Base-by-base conservation (phyloP, 2,329 filamentous ascomycete genomes). In the Trichoderma endophyticum region DNA sequence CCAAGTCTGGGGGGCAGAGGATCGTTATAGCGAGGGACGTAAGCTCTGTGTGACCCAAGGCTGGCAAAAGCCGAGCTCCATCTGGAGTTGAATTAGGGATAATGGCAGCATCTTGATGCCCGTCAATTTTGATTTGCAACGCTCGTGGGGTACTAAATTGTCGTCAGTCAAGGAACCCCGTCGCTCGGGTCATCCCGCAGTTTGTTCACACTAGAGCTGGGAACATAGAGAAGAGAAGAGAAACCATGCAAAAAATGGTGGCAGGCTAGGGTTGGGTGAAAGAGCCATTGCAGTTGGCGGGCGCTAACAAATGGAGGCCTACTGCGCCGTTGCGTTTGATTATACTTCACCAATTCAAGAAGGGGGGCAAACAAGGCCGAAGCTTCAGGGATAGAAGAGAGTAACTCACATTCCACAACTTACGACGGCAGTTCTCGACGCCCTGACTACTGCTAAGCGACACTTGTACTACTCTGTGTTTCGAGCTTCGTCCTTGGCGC, bases 131-230 rank as follows among this genome's bases (percentile, higher is more conserved):
- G 28, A 24, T 14, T 36, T 24, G 43, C 28, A 60, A 70, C 18
- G 57, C 66, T 48, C 56, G 32, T 62, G 57, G 66, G 57, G 57
- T 51, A 24, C 7, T 36, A 61, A 61, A 28, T 28, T 14, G 28
- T 54, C 15, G 32, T 30, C 63, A 39, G n/a, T 34, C 39, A 24
- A 54, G 30, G 30, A 34, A 21, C 8, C 64, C 70, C 64, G 48
- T 43, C 21, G 48, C 48, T 72, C 64, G 70, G 70, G 64, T 72
- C 39, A 59, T 72, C 64, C 70, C 70, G 70, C 39, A 28, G 39
- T 59, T 57, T 39, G 30, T 67, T 61, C 15, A 36, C 39, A 51
- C 34, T 34, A 51, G 43, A 51, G 36, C 24, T 39, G 34, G 24
- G 14, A 39, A 36, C 54, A 15, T 43, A 68, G 59, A 56, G 48